These are phyloP conservation scores for Pyricularia sp. DNA, from an alignment of 2,329 filamentous ascomycete genomes.

Conservation along the genomic window DNA sequence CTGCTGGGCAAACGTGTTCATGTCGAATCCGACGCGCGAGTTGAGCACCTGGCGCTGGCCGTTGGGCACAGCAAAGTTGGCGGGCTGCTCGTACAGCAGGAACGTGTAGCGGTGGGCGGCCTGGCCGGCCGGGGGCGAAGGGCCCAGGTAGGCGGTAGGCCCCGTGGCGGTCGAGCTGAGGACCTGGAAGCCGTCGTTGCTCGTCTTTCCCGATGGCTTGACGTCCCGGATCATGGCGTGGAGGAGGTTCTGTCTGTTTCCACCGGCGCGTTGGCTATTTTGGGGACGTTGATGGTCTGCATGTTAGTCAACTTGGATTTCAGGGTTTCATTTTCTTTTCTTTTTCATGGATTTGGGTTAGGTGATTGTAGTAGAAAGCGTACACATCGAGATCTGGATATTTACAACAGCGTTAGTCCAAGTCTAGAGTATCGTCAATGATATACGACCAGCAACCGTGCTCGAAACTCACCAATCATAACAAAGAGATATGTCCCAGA, in stretches of 20 bases:
- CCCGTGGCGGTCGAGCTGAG: conserved; percentile 13
- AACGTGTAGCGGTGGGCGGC: conserved; percentile 28
- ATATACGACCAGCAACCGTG: background rate
- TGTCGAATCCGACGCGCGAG: conserved; percentile 8
- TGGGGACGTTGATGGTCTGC: background rate
- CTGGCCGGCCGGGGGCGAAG: conserved; percentile 22
- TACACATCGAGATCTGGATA: conserved; percentile 15
- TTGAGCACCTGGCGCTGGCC: conserved; percentile 4
- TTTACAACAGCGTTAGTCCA: background rate
- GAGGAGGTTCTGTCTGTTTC: conserved; percentile 8
- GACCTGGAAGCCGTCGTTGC: conserved; percentile 9
- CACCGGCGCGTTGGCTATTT: conserved; percentile 3
- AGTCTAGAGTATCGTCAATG: background rate
- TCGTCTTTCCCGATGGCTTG: conserved; percentile 9
- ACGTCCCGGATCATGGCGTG: conserved; percentile 18
- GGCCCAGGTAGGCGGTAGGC: conserved; percentile 16
- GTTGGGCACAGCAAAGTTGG: conserved; percentile 20
- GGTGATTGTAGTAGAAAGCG: conserved; percentile 7
- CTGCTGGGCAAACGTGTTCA: conserved; percentile 7
- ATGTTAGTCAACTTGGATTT: background rate
- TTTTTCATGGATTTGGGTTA: background rate
- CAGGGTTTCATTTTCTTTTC: too few species aligned
- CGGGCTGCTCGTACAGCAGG: conserved; percentile 25
- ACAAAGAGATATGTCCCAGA: conserved; percentile 16
- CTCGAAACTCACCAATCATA: conserved; percentile 14